These are phyloP conservation scores for Penicillium longicatenatum DNA, from an alignment of 495 filamentous ascomycete species.

Conservation along the genomic window DNA sequence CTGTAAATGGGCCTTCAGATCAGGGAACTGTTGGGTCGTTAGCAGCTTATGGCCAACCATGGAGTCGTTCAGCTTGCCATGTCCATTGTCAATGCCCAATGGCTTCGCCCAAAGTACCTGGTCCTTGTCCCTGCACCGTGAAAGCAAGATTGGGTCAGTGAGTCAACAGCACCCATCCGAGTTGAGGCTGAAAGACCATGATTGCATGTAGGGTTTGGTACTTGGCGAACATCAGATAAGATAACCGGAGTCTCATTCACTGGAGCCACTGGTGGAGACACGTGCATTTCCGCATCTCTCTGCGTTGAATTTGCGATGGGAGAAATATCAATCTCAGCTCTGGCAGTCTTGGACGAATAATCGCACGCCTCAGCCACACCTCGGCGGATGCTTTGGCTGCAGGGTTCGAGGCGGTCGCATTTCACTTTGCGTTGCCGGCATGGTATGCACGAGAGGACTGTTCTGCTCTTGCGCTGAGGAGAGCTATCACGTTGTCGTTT, in stretches of 20 bases:
- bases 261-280: not conserved
- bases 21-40: constrained; percentile 1
- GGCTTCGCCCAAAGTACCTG: constrained; percentile 8
- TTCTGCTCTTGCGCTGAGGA: constrained; percentile 2
- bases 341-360: not conserved
- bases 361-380: not conserved
- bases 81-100: constrained; percentile 7
- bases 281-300: not conserved
- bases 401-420: constrained; percentile 5
- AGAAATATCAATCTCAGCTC: not conserved
- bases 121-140: constrained; percentile 4
- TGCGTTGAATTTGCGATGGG: not conserved
- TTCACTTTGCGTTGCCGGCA: constrained; percentile 9
- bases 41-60: not conserved
- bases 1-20: constrained; percentile 5
- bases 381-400: constrained; percentile 2
- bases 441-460: constrained; percentile 1
- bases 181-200: not conserved
- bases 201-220: not conserved
- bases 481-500: constrained; percentile 1
- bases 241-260: not conserved
- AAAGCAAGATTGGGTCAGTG: constrained; percentile 3
- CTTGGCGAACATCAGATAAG: not conserved
- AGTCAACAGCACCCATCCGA: not conserved
- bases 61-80: not conserved